Base-by-base conservation (phyloP, 83 land plant genomes). In the Isoetes engelmannii region DNA sequence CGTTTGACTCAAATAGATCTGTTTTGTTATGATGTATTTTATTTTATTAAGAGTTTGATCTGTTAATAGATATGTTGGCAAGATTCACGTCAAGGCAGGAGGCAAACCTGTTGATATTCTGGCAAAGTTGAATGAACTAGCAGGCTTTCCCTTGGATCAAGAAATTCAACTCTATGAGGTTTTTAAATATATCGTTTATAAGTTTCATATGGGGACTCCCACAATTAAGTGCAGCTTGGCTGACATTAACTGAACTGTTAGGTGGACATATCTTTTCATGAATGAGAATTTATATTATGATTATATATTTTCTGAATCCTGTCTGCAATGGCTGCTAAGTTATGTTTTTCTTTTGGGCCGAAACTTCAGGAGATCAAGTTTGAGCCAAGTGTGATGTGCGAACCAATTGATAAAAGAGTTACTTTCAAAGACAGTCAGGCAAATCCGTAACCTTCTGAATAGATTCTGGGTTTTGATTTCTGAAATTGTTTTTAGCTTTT, bases 351-450 rank as follows among this genome's bases (percentile, higher is more conserved):
- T 51, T 51, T 51, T 51, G 15, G 55, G 55, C 55, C 15, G 0
- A 2, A 28, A 0, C 63, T 60, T 60, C 67, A 64, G 67, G 67
- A 64, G 47, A 64, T 64, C 41, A 64, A 64, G 17, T 64, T 64
- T 64, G 67, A 64, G 6, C 67, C 67, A 44, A 64, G 45, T 64
- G 67, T 64, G 67, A 64, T 64, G 67, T 64, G 67, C 47, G 67
- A 64, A 44, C 49, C 44, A 9, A 44, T 64, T 44, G 67, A 64
- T 41, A 64, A 64, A 41, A 64, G 41, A 64, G 42, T 9, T 1
- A 4, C 67, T 9, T 64, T 64, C 41, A 18, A 41, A 64, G 67
- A 37, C 12, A 64, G 47, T 17, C 67, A 64, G 67, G 67, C 45
- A 44, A 12, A 0, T 13, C 20, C n/a, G 1, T 60, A 9, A 10